Percentiles rank a stretch among this genome's conserved stretches.
phyloP scores from a whole-genome alignment of 495 filamentous ascomycete species.

The Penicillium macrosclerotiorum region DNA sequence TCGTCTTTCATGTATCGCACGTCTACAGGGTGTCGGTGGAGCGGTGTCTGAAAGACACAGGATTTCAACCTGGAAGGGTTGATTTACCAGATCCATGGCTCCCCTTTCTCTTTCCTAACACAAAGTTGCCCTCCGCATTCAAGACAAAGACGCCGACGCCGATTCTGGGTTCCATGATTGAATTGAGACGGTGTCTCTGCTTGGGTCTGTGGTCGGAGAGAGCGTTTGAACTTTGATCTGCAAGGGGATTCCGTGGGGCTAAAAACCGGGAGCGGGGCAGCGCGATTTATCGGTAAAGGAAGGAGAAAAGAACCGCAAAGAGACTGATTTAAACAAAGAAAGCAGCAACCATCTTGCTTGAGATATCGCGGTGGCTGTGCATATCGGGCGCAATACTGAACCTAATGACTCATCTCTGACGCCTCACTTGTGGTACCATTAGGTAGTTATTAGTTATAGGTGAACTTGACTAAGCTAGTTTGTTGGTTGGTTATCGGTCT shows the following conservation, averaged over 20 bases:
- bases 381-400: no score
- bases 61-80: no score
- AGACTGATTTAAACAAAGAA: no score
- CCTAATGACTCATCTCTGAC: no score
- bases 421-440: no score
- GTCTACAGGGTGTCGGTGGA: background rate
- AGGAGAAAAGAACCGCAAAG: background rate
- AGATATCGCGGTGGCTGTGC: no score
- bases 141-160: conserved; percentile 35
- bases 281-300: background rate
- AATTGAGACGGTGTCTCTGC: background rate
- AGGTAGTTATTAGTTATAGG: no score
- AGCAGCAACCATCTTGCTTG: no score
- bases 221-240: background rate
- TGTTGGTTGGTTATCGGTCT: no score
- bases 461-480: no score
- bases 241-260: conserved; percentile 1
- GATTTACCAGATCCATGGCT: conserved; percentile 36
- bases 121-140: conserved; percentile 28
- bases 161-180: conserved; percentile 21
- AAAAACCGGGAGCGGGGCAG: background rate
- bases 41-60: no score
- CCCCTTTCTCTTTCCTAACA: conserved; percentile 35
- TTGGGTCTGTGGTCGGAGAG: background rate
- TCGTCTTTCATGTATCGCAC: background rate